Evolutionary conservation across 768 basidiomycete genomes (phyloP).

Genomic region (Pleurotus salmoneostramineus): DNA sequence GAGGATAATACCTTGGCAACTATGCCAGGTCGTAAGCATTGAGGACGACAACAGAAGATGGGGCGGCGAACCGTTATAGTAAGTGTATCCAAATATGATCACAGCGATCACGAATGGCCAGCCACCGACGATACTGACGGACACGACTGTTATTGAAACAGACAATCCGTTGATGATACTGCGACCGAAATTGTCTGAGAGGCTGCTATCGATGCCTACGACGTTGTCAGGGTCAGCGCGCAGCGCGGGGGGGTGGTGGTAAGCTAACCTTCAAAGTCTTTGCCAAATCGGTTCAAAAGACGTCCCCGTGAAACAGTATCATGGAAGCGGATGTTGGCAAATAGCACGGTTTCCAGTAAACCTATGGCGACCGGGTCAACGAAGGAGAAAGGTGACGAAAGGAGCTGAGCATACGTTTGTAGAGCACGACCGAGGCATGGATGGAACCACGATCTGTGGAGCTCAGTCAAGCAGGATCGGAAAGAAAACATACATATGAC

Average conservation of each 20-base stretch:
- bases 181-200: conserved; percentile 84
- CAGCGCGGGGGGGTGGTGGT: conserved; percentile 11
- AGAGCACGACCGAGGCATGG: conserved; percentile 71
- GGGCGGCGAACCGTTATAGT: conserved; percentile 56
- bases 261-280: conserved; percentile 75
- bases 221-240: conserved; percentile 1
- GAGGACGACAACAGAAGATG: background rate
- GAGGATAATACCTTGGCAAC: conserved; percentile 29
- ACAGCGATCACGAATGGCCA: conserved; percentile 65
- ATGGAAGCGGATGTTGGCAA: conserved; percentile 89
- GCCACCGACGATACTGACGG: conserved; percentile 79
- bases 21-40: conserved; percentile 11
- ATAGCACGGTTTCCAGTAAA: conserved; percentile 76
- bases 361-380: conserved; percentile 20
- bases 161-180: conserved; percentile 72
- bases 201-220: conserved; percentile 73
- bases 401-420: conserved; percentile 45
- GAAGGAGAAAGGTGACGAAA: background rate
- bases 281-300: conserved; percentile 79
- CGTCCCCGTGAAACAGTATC: conserved; percentile 85
- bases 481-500: conserved; percentile 15
- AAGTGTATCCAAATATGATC: conserved; percentile 51
- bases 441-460: conserved; percentile 72
- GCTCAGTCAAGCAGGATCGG: conserved; percentile 5
- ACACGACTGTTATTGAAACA: conserved; percentile 64